Conservation (phyloP, 2,329 filamentous ascomycete species). For the Alternaria burnsii region DNA sequence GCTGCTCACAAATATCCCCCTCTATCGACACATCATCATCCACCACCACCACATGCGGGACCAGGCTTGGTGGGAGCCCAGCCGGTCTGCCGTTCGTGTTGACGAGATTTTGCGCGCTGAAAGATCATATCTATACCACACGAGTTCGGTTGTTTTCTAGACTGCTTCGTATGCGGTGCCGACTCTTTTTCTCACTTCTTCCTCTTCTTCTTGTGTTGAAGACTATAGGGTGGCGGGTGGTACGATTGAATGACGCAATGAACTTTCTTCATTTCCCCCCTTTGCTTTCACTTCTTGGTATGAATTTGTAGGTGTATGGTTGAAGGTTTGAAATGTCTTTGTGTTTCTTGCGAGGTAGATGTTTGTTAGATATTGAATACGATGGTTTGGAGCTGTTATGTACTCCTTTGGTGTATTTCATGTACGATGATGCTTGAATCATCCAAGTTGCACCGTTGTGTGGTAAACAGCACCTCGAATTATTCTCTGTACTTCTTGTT, state of each 20-base stretch:
- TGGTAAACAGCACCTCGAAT: too few relatives aligned
- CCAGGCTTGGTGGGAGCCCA: neutral
- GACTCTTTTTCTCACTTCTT: constrained; percentile 3
- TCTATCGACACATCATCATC: neutral
- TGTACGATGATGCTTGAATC: neutral
- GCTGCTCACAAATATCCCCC: constrained; percentile 1
- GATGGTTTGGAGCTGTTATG: neutral
- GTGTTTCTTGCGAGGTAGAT: neutral
- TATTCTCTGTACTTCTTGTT: too few relatives aligned
- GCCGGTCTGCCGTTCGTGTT: neutral
- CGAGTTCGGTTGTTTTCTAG: neutral
- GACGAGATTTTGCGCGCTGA: neutral
- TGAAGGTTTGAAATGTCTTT: neutral
- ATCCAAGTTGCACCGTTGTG: too few relatives aligned
- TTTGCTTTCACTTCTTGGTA: neutral
- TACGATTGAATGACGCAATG: constrained; percentile 18
- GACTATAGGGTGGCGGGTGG: constrained; percentile 5
- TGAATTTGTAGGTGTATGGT: neutral
- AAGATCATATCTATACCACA: constrained; percentile 4
- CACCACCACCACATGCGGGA: neutral
- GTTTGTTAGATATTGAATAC: neutral
- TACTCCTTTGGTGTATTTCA: neutral
- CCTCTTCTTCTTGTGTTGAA: neutral
- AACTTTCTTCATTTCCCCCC: neutral
- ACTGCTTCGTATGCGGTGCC: constrained; percentile 2